Evolutionary conservation across 768 basidiomycete genomes (phyloP).

Genomic region (Termitomyces heimii): DNA sequence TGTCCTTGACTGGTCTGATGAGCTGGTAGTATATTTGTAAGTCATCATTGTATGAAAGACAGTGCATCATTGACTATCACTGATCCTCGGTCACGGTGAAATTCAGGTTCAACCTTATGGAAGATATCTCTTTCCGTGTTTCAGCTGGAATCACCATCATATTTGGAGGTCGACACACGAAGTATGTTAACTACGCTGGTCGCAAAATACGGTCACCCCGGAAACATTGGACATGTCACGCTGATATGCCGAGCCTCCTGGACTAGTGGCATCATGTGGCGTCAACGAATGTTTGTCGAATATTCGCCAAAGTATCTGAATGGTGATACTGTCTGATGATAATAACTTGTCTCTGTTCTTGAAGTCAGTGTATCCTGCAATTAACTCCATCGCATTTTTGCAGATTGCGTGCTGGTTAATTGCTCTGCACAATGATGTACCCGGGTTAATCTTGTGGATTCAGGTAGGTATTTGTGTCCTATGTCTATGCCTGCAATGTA

Average conservation of each 20-base stretch:
- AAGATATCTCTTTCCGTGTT: not conserved
- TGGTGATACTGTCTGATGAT: slow-evolving; percentile 8
- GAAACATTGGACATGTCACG: not conserved
- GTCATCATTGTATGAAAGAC: not conserved
- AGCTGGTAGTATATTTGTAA: not conserved
- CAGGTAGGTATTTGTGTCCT: not conserved
- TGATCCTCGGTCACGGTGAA: not conserved
- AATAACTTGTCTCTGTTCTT: not conserved
- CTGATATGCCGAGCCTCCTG: slow-evolving; percentile 7
- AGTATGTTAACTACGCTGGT: not conserved
- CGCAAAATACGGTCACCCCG: too few relatives aligned
- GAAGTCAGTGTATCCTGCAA: not conserved
- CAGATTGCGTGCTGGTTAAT: not conserved
- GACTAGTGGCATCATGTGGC: not conserved
- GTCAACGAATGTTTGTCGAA: slow-evolving; percentile 6
- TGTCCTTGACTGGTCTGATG: not conserved
- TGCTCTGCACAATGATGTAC: not conserved
- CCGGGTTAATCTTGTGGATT: not conserved
- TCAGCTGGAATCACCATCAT: not conserved
- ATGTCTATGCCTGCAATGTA: not conserved
- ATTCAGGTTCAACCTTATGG: not conserved
- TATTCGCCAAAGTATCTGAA: slow-evolving; percentile 5
- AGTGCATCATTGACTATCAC: not conserved
- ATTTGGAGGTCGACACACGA: not conserved
- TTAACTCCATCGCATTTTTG: not conserved